A percentile compares a stretch with the other conserved stretches of the same genome.
Evolutionary conservation across 2,329 filamentous ascomycete genomes (phyloP).

Genomic region (Cladosporium sp.): DNA sequence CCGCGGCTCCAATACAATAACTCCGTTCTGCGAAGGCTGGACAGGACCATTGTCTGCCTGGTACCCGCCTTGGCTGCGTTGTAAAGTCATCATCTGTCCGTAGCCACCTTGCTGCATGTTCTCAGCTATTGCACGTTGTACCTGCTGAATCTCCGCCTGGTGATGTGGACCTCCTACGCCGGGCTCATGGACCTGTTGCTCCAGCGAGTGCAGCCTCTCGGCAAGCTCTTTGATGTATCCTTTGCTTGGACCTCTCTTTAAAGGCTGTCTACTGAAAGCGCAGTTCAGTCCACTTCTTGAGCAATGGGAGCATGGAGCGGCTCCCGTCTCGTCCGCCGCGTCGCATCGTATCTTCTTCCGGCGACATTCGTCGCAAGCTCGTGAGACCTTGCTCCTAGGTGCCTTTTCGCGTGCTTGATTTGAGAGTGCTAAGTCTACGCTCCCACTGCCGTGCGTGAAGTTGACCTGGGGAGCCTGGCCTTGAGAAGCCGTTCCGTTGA

Average conservation of each 20-base stretch:
- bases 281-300: conserved; percentile 71
- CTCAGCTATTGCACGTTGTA: conserved; percentile 27
- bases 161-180: conserved; percentile 22
- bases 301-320: conserved; percentile 76
- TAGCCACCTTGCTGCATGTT: conserved; percentile 21
- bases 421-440: conserved; percentile 17
- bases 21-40: neutral
- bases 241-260: conserved; percentile 77
- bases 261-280: conserved; percentile 79
- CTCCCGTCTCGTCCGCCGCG: conserved; percentile 67
- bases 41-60: neutral
- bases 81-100: conserved; percentile 2
- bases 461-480: conserved; percentile 15
- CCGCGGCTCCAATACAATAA: conserved; percentile 20
- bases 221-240: conserved; percentile 92
- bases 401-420: conserved; percentile 44
- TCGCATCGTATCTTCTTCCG: conserved; percentile 88
- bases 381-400: conserved; percentile 72
- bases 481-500: conserved; percentile 13
- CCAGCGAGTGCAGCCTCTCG: conserved; percentile 76
- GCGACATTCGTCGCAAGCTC: conserved; percentile 84
- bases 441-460: conserved; percentile 19
- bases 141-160: conserved; percentile 26
- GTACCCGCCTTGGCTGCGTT: neutral
- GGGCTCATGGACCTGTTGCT: conserved; percentile 60